Conservation (phyloP, 2,329 filamentous ascomycete species). For the Neofusicoccum ribis region DNA sequence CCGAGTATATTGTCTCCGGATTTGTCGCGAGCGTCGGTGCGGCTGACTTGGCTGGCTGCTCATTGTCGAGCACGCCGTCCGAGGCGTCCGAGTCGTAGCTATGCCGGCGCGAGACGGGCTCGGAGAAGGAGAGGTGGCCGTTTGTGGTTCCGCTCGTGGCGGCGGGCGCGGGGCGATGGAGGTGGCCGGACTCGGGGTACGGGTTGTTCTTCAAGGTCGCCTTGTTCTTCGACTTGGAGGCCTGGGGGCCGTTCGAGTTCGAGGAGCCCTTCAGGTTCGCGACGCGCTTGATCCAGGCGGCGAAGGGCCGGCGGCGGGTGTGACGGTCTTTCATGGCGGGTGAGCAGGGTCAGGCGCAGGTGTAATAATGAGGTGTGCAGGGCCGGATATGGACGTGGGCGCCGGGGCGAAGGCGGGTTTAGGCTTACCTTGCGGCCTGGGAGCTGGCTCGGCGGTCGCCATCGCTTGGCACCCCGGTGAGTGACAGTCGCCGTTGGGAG, state of each 20-base stretch:
- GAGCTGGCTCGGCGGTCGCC: slow-evolving; percentile 47
- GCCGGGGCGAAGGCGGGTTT: slow-evolving; percentile 20
- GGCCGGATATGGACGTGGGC: slow-evolving; percentile 14
- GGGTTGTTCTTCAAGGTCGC: slow-evolving; percentile 76
- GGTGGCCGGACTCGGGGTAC: slow-evolving; percentile 78
- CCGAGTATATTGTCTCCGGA: slow-evolving; percentile 71
- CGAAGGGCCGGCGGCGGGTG: slow-evolving; percentile 79
- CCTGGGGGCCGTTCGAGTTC: slow-evolving; percentile 48
- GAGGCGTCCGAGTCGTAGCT: slow-evolving; percentile 63
- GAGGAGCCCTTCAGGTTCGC: slow-evolving; percentile 82
- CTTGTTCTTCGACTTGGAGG: slow-evolving; percentile 43
- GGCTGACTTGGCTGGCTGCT: slow-evolving; percentile 64
- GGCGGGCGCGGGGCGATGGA: slow-evolving; percentile 55
- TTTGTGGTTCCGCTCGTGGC: slow-evolving; percentile 40
- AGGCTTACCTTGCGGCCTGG: slow-evolving; percentile 45
- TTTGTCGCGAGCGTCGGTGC: slow-evolving; percentile 84
- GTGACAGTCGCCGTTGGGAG: slow-evolving; percentile 4
- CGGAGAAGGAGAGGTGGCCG: slow-evolving; percentile 49
- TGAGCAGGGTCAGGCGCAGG: slow-evolving; percentile 9
- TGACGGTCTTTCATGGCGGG: slow-evolving; percentile 60
- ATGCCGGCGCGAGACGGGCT: slow-evolving; percentile 46
- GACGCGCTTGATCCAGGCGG: slow-evolving; percentile 91
- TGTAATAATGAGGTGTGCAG: slow-evolving; percentile 12
- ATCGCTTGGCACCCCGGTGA: slow-evolving; percentile 29
- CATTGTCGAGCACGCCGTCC: slow-evolving; percentile 40